A percentile compares a stretch with the other conserved stretches of the same genome.
These are phyloP conservation scores for Cutaneotrichosporon spelunceum DNA, from an alignment of 1,284 basidiomycete species.

Conservation along the genomic window DNA sequence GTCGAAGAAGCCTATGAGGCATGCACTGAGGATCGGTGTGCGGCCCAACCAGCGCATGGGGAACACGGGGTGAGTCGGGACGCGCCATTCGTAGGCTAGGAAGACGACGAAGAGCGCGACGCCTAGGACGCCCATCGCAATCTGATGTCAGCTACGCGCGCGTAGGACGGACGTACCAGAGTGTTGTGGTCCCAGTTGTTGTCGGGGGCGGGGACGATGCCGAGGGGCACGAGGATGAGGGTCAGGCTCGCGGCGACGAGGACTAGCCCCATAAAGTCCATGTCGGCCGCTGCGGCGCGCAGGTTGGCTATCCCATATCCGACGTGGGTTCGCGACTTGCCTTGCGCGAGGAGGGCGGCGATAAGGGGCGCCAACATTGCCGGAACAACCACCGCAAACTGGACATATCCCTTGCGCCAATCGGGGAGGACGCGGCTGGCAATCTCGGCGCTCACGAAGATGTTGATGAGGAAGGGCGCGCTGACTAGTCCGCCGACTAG, in stretches of 20 bases:
- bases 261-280: constrained; percentile 60
- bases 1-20: constrained; percentile 67
- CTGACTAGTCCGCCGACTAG: constrained; percentile 64
- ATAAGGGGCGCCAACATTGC: constrained; percentile 46
- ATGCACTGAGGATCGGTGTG: constrained; percentile 60
- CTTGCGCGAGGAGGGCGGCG: constrained; percentile 45
- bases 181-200: constrained; percentile 28
- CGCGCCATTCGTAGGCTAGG: constrained; percentile 52
- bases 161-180: constrained; percentile 14
- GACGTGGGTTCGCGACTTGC: neutral
- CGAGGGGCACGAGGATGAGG: constrained; percentile 67
- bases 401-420: constrained; percentile 66
- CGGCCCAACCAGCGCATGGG: constrained; percentile 61
- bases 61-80: constrained; percentile 53
- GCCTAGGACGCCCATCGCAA: constrained; percentile 52
- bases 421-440: constrained; percentile 59
- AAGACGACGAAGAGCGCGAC: constrained; percentile 50
- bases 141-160: neutral
- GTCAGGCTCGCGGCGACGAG: constrained; percentile 62
- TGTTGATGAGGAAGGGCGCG: constrained; percentile 65
- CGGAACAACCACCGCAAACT: constrained; percentile 52
- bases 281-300: constrained; percentile 24
- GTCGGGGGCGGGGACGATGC: constrained; percentile 53
- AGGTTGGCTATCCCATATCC: neutral
- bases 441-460: constrained; percentile 63